Conservation (phyloP, 208 protist species). For the Crithidia acanthocephali region DNA sequence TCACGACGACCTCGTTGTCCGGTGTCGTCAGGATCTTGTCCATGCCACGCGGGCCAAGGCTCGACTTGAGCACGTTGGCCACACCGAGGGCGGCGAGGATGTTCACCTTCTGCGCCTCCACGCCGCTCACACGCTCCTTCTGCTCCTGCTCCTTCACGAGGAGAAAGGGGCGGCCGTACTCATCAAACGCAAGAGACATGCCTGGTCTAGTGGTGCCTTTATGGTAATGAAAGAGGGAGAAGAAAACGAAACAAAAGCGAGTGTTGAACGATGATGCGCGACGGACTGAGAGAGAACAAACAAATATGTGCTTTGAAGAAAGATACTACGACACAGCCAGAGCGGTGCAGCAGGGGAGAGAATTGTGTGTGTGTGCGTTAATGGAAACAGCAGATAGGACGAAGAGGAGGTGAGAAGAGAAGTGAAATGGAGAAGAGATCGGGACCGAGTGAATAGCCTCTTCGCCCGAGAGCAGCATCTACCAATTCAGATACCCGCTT, state of each 20-base stretch:
- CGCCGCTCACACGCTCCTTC: conserved; percentile 95
- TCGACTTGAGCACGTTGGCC: conserved; percentile 97
- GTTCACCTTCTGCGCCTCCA: conserved; percentile 99
- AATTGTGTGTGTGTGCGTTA: too few relatives aligned
- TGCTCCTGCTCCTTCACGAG: conserved; percentile 98
- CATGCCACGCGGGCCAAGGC: conserved; percentile 98
- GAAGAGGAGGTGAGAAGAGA: too few relatives aligned
- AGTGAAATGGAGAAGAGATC: too few relatives aligned
- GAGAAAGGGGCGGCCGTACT: conserved; percentile 99
- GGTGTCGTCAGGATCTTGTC: conserved; percentile 98
- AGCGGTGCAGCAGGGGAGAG: too few relatives aligned
- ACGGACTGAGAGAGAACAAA: background rate
- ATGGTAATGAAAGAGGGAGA: background rate
- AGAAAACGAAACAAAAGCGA: background rate
- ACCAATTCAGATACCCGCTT: too few relatives aligned
- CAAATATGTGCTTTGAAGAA: background rate
- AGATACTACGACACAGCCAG: too few relatives aligned
- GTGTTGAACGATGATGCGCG: too few relatives aligned
- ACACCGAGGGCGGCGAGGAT: conserved; percentile 98
- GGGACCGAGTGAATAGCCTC: too few relatives aligned
- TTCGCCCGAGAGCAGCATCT: too few relatives aligned
- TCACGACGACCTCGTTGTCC: conserved; percentile 99
- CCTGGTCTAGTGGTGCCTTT: background rate
- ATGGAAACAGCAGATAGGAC: too few relatives aligned
- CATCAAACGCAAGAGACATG: conserved; percentile 99